Percentiles rank a stretch among this genome's conserved stretches.
Conservation (phyloP, 768 basidiomycete genomes). For the Daedaleopsis nitida region DNA sequence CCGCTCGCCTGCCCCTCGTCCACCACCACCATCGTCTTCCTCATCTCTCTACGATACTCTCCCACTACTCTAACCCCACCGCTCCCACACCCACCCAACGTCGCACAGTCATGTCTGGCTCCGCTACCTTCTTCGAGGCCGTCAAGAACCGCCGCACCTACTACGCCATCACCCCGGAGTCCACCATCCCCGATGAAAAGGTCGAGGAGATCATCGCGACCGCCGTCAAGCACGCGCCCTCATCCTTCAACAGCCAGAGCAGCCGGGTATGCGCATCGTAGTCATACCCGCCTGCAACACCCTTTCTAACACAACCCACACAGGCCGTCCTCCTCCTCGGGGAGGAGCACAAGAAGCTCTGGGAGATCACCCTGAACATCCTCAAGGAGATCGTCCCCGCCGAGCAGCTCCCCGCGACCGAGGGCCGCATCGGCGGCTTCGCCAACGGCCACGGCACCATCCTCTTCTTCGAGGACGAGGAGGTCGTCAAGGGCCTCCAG, state of each 20-base stretch:
- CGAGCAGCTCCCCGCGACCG: slow-evolving; percentile 21
- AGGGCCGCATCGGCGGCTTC: slow-evolving; percentile 21
- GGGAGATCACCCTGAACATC: slow-evolving; percentile 21
- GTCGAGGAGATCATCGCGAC: slow-evolving; percentile 23
- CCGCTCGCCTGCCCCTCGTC: background rate
- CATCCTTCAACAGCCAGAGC: slow-evolving; percentile 27
- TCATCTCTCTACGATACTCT: background rate
- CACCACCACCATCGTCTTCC: background rate
- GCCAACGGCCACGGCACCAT: slow-evolving; percentile 26
- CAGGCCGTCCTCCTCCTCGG: slow-evolving; percentile 25
- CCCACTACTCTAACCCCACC: background rate
- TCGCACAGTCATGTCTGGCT: slow-evolving; percentile 17
- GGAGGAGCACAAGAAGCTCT: slow-evolving; percentile 27
- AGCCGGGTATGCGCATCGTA: slow-evolving; percentile 13
- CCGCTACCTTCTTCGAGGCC: slow-evolving; percentile 23
- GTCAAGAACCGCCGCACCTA: slow-evolving; percentile 23
- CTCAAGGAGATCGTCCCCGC: slow-evolving; percentile 23
- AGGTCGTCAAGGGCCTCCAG: slow-evolving; percentile 20
- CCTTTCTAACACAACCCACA: background rate
- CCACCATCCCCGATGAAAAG: slow-evolving; percentile 23
- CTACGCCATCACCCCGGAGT: slow-evolving; percentile 22
- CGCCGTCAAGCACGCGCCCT: slow-evolving; percentile 23
- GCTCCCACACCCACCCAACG: background rate
- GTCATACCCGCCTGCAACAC: background rate
- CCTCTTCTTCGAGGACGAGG: slow-evolving; percentile 28